Evolutionary conservation across 441 rosid genomes (phyloP), one percentile per base, ranked within the genome.

Genomic region (Brassica hybrid): DNA sequence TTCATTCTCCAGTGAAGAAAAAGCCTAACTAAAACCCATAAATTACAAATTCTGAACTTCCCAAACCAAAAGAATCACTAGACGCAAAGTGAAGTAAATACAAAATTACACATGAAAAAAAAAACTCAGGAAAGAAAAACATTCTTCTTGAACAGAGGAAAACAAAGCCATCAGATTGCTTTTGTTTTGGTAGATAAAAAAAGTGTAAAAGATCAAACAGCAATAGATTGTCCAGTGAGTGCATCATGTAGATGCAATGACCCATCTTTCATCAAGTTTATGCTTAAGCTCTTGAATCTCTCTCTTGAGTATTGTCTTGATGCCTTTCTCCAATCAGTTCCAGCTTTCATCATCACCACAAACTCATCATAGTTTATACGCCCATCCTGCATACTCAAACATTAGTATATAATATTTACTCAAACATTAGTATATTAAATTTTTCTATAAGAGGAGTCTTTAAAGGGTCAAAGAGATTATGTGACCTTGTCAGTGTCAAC

Each of bases 301-400:
- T 93, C 99, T 81, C 99, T 84, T 21, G 98, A 96, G 86, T 96
- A 96, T 80, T 96, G 99, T 59, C 99, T 87, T 6, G 98, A 96
- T 0, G 99, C 99, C 86, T 96, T 96, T 78, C 99, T 90, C 99
- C 99, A 96, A 62, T 96, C 99, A 0, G 99, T 96, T 80, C 99
- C 98, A 9, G 99, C 83, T 91, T 93, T 96, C 99, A 96, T 96
- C 99, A 95, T 95, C 2, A 89, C 92, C 61, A 89, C 97, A 81
- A 96, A 96, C 72, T 96, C 99, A 43, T 96, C 98, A 1, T 91
- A 96, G 81, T 97, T 92, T 67, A 96, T 93, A 23, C 82, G 69
- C 5, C 97, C 97, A 3, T 96, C 99, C 98, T 95, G 85, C 32
- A 30, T 74, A 77, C 65, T 4, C 16, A 34, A 38, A 52, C 48